These are phyloP conservation scores for Gillenia trifoliata DNA, from an alignment of 306 rosid species.

Conservation along the genomic window DNA sequence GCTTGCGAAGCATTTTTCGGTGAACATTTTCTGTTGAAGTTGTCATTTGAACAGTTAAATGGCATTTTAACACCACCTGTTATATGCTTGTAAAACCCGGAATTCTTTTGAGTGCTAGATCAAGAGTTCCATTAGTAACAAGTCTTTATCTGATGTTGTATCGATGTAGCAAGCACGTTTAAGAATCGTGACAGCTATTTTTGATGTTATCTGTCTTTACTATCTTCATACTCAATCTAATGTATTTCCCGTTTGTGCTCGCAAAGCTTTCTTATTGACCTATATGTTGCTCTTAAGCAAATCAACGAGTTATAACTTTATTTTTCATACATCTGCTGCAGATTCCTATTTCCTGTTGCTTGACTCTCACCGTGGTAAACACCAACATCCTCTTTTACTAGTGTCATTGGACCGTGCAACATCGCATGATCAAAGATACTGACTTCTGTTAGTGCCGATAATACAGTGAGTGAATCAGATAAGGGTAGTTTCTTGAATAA, in stretches of 20 bases:
- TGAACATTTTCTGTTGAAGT: background rate
- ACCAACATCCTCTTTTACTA: background rate
- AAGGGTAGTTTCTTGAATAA: conserved; percentile 7
- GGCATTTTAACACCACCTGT: background rate
- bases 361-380: background rate
- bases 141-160: background rate
- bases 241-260: background rate
- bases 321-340: background rate
- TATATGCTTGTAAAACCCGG: background rate
- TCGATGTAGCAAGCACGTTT: background rate
- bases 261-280: background rate
- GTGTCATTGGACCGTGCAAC: conserved; percentile 12
- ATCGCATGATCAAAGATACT: conserved; percentile 18
- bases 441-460: background rate
- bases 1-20: background rate
- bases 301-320: background rate
- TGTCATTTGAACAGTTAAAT: background rate
- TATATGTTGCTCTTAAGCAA: background rate
- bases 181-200: background rate
- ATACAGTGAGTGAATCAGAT: conserved; percentile 21
- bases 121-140: background rate
- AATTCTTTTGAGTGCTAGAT: background rate
- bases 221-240: background rate
- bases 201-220: background rate
- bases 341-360: conserved; percentile 6